Evolutionary conservation across 2,329 filamentous ascomycete genomes (phyloP), one percentile per base, ranked within the genome.

Genomic region (Aspergillus melleus): DNA sequence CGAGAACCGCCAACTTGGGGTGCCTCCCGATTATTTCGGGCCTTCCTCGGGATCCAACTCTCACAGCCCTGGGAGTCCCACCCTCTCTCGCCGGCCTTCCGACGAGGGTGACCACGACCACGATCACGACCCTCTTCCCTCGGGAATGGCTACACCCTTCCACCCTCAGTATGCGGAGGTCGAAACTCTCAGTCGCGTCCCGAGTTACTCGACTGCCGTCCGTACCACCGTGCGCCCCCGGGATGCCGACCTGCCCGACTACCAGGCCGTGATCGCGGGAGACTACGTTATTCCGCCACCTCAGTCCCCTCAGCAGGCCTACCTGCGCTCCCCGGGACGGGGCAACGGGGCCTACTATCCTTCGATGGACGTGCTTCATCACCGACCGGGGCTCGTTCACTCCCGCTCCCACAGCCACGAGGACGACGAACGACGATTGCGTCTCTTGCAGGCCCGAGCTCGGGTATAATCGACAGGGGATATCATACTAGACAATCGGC

Each of bases 171-270:
- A 81, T 52, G 77, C 81, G 19, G 86, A 90, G 63, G 77, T 91
- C 65, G 83, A 84, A 52, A 84, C 87, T 64, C 77, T 92, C 47
- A 89, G 83, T 72, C 89, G 89, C 64, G 90, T 93, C 2, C 90
- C 90, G 1, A 92, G 90, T 58, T 93, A 93, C 72, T 84, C 84
- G 16, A 92, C 90, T 1, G 90, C 90, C 0, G 85, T 92, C 26
- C 86, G 85, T 63, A 85, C 87, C 0, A 85, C 87, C 5, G 84
- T 86, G 16, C 81, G 84, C 36, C 80, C 81, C 6, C 80, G 81
- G 22, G 80, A 80, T 32, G 73, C 78, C 5, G 75, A 75, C 12
- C 81, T 91, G 6, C 90, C 90, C 0, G 86, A 90, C 70, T 92
- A 92, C 70, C 77, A 83, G 58, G 83, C 88, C 2, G 88, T 85